Evolutionary conservation across 2,329 filamentous ascomycete genomes (phyloP).

Genomic region (Neofusicoccum umdonicola): DNA sequence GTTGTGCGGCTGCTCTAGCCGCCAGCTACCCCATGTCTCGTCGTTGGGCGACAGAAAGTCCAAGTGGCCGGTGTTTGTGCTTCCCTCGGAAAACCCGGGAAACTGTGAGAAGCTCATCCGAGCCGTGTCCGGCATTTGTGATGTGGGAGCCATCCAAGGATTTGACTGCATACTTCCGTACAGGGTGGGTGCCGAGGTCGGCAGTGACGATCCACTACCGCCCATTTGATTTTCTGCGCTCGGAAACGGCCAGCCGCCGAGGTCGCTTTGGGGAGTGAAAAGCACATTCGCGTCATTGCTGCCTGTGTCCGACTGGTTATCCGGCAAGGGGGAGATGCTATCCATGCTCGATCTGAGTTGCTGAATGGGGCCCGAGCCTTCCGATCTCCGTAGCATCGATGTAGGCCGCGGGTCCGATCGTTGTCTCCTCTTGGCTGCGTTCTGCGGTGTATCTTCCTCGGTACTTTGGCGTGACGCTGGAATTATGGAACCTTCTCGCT

Average conservation of each 20-base stretch:
- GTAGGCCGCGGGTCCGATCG: slow-evolving; percentile 4
- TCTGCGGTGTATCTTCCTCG: background rate
- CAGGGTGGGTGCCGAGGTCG: background rate
- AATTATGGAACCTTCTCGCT: slow-evolving; percentile 1
- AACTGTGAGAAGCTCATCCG: slow-evolving; percentile 8
- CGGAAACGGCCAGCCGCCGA: background rate
- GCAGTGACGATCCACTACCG: background rate
- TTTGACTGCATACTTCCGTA: background rate
- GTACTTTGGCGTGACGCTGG: background rate
- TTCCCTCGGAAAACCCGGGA: background rate
- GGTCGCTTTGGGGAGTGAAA: background rate
- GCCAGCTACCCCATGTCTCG: background rate
- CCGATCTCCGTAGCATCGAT: background rate
- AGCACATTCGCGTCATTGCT: background rate
- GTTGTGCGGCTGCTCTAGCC: slow-evolving; percentile 2
- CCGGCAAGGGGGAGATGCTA: background rate
- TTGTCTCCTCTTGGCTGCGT: background rate
- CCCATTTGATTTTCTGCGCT: background rate
- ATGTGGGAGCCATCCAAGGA: background rate
- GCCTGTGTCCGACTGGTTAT: background rate
- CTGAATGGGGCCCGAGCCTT: background rate
- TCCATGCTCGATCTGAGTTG: background rate
- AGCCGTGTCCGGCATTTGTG: slow-evolving; percentile 5
- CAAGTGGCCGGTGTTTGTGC: background rate
- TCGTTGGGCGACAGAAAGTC: background rate